Evolutionary conservation across 2,329 filamentous ascomycete genomes (phyloP).

Genomic region (Calonectria henricotiae): DNA sequence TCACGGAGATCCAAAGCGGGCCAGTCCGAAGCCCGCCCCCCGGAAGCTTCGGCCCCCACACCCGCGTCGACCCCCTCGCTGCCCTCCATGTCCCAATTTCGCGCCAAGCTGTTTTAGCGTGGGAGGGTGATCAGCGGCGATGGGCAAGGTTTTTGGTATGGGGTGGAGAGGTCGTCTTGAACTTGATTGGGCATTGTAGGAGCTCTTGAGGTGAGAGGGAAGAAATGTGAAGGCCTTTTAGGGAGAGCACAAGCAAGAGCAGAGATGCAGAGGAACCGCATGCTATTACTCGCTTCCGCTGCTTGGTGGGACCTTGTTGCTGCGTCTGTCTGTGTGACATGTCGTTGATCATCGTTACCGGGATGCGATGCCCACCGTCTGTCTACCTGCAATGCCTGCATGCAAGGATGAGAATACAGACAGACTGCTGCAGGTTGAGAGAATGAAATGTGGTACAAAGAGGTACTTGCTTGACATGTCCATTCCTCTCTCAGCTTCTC

Average conservation of each 20-base stretch:
- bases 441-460: conserved; percentile 29
- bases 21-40: conserved; percentile 35
- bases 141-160: conserved; percentile 21
- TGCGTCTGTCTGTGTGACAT: conserved; percentile 22
- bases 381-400: not conserved
- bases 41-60: conserved; percentile 32
- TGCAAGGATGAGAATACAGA: conserved; percentile 20
- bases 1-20: conserved; percentile 40
- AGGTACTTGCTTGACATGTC: conserved; percentile 20
- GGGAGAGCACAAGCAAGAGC: not conserved
- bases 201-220: not conserved
- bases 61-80: not conserved
- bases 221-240: conserved; percentile 3
- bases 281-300: not conserved
- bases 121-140: conserved; percentile 34
- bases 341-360: conserved; percentile 1
- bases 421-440: conserved; percentile 5
- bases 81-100: conserved; percentile 21
- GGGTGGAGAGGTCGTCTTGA: not conserved
- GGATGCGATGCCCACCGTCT: conserved; percentile 15
- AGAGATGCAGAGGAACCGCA: not conserved
- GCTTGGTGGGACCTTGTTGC: not conserved
- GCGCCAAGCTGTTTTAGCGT: conserved; percentile 23
- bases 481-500: conserved; percentile 3
- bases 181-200: conserved; percentile 4